Evolutionary conservation across 495 filamentous ascomycete genomes (phyloP), one percentile per base, ranked within the genome.

Genomic region (Halenospora varia): DNA sequence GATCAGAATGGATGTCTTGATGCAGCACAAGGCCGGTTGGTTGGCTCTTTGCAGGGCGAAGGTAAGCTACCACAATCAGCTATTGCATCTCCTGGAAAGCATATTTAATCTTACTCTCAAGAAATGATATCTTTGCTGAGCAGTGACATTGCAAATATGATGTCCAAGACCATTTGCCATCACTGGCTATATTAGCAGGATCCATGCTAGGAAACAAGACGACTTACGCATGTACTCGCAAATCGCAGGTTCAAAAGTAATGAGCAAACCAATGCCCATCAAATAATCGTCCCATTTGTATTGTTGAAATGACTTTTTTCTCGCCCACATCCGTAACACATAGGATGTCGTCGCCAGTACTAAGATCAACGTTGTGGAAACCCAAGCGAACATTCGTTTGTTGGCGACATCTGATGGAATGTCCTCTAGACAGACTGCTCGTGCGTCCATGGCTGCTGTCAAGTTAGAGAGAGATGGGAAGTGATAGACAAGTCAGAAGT

Each of bases 1-100:
- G 0, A 70, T 65, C 19, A 78, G 55, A 49, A 78, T 74, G 1
- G 76, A 78, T 15, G 69, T 55, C 49, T 77, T 78, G 60, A 71
- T 71, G 39, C 40, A 25, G 15, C 39, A 10, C 18, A 54, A 45
- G 3, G 35, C 18, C 25, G 51, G 51, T 23, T 10, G 29, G 22
- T 54, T 52, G 13, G n/a, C 49, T 52, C 49, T 2, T 40, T 52
- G 49, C 3, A 52, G 49, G 10, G 25, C 25, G 20, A 52, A 52
- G 2, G 13, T 29, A 10, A 39, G 6, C 49, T 52, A 10, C 2
- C 10, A 39, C 2, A 18, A 18, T 35, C 13, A 35, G 29, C 29
- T 35, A 6, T 35, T 35, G 29, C 13, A 6, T 35, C 13, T 4
- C 29, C 13, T 35, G 29, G 29, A 4, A 4, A 35, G 29, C 6